phyloP scores from a whole-genome alignment of 225 moss, liverwort and hornwort species.

The Polytrichum commune region DNA sequence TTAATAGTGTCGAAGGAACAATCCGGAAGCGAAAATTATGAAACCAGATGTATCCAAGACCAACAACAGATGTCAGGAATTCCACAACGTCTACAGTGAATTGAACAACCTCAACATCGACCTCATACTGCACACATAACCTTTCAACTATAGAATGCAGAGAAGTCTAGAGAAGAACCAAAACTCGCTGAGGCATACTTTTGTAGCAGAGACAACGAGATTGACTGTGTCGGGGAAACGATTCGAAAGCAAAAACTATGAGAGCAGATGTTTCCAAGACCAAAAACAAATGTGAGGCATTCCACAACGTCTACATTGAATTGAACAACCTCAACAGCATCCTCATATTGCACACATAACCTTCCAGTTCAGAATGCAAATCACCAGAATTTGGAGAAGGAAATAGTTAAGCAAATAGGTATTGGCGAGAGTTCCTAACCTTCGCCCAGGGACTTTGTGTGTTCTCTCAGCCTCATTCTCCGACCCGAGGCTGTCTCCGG shows the following conservation, averaged over 20 bases:
- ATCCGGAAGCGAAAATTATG: too few relatives aligned
- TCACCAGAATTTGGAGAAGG: too few relatives aligned
- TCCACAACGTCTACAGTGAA: neutral
- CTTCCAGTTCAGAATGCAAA: too few relatives aligned
- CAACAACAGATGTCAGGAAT: too few relatives aligned
- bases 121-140: neutral
- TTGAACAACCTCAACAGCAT: neutral
- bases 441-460: conserved; percentile 2
- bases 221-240: too few relatives aligned
- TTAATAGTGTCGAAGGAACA: too few relatives aligned
- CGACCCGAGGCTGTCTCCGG: conserved; percentile 18
- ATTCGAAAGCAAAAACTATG: too few relatives aligned
- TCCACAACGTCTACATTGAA: neutral
- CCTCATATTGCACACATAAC: neutral
- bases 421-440: conserved; percentile 16
- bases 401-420: too few relatives aligned
- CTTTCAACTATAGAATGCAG: neutral
- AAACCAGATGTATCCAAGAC: too few relatives aligned
- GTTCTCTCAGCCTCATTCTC: conserved; percentile 7
- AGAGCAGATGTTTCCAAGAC: conserved; percentile 3
- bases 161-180: neutral
- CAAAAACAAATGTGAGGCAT: neutral
- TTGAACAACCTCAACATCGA: neutral
- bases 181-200: neutral
- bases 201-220: too few relatives aligned